These are phyloP conservation scores for Jimgerdemannia lactiflua DNA, from an alignment of 192 early-diverging fungal genomes.

Conservation along the genomic window DNA sequence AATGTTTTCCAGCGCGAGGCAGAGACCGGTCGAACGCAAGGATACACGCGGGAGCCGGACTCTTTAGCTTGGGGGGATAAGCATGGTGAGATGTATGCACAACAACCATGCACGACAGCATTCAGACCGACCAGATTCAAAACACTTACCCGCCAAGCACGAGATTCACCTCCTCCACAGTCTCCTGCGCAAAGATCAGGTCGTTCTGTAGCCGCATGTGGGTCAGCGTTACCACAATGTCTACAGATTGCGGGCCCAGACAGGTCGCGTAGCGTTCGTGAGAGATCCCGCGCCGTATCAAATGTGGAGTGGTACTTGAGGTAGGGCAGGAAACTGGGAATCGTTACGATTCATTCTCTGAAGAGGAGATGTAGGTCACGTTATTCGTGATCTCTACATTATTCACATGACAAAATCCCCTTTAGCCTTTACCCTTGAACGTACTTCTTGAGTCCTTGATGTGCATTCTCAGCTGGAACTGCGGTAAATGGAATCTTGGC, in stretches of 20 bases:
- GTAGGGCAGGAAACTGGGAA: constrained; percentile 55
- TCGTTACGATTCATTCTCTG: constrained; percentile 62
- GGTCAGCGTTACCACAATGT: constrained; percentile 67
- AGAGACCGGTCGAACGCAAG: constrained; percentile 59
- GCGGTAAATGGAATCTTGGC: background rate
- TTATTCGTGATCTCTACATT: background rate
- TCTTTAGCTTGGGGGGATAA: background rate
- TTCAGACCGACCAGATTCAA: background rate
- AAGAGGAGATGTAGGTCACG: background rate
- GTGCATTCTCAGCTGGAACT: constrained; percentile 3
- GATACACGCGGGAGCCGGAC: too few relatives aligned
- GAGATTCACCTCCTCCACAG: constrained; percentile 56
- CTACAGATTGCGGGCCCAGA: constrained; percentile 41
- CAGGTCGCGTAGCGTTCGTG: constrained; percentile 25
- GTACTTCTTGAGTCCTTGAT: constrained; percentile 28
- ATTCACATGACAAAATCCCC: too few relatives aligned
- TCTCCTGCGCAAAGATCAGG: constrained; percentile 45
- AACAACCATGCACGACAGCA: too few relatives aligned
- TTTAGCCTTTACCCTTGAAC: background rate
- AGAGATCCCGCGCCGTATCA: constrained; percentile 38
- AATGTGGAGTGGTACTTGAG: constrained; percentile 58
- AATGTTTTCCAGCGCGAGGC: constrained; percentile 48
- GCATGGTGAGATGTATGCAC: background rate
- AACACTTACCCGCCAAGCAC: constrained; percentile 58
- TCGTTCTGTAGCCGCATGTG: constrained; percentile 72